A percentile compares a stretch with the other conserved stretches of the same genome.
phyloP scores from a whole-genome alignment of 2,329 filamentous ascomycete species.

The Curvularia hawaiiensis region DNA sequence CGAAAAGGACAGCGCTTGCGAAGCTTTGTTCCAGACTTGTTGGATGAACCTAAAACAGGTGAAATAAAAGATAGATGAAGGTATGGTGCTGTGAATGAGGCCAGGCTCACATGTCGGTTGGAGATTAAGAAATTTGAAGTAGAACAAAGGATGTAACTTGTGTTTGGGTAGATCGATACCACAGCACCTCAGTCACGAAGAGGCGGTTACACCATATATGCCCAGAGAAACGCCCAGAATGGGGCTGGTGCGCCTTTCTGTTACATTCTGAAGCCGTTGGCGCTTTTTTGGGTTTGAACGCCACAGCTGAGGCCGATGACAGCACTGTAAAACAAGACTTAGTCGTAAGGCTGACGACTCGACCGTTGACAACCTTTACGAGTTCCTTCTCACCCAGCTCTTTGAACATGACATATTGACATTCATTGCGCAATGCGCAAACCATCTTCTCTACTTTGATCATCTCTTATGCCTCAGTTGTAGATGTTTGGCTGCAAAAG shows the following conservation, averaged over 20 bases:
- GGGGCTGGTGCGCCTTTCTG: neutral
- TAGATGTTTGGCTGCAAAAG: neutral
- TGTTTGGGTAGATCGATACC: neutral
- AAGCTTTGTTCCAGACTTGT: no score
- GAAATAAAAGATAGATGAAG: no score
- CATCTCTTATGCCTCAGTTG: neutral
- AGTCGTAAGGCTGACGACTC: constrained; percentile 1
- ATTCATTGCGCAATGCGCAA: neutral
- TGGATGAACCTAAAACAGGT: no score
- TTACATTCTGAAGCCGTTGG: constrained; percentile 7
- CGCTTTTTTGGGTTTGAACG: constrained; percentile 10
- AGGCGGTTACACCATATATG: constrained; percentile 2
- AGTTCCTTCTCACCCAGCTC: neutral
- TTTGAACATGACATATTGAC: neutral
- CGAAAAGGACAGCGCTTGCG: no score
- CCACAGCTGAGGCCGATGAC: constrained; percentile 8
- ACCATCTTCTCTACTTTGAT: neutral
- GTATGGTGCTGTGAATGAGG: no score
- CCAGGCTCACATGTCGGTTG: no score
- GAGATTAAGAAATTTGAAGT: no score
- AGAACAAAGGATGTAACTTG: no score
- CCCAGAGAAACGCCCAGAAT: neutral
- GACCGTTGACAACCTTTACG: constrained; percentile 5
- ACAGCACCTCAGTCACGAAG: neutral
- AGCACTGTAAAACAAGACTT: neutral